These are phyloP conservation scores for Tetrapyrgos nigripes DNA, from an alignment of 1,284 basidiomycete genomes.

Conservation along the genomic window DNA sequence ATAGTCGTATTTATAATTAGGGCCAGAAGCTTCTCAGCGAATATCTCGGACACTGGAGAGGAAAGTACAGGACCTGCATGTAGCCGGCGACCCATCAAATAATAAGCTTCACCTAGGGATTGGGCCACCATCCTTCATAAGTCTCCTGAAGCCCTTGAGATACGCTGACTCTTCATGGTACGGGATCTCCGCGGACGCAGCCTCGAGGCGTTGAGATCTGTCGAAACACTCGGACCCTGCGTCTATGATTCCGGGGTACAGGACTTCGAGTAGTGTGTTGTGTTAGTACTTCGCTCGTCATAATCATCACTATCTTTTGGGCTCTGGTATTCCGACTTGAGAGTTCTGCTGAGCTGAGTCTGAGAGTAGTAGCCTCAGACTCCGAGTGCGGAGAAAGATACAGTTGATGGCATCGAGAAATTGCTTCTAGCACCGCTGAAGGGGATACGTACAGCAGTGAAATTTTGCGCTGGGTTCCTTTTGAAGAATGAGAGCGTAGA, in stretches of 20 bases:
- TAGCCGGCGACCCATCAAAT: slow-evolving; percentile 5
- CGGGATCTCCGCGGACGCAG: slow-evolving; percentile 14
- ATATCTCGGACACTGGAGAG: slow-evolving; percentile 1
- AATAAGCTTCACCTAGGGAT: slow-evolving; percentile 11
- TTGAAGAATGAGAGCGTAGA: no score
- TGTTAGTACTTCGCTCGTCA: no score
- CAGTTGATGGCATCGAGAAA: background rate
- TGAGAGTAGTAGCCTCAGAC: no score
- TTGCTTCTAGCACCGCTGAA: no score
- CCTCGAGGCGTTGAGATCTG: background rate
- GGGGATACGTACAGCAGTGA: no score
- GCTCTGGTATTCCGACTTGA: no score
- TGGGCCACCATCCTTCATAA: slow-evolving; percentile 1
- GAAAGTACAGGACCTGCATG: background rate
- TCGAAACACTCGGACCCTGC: background rate
- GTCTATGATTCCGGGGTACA: no score
- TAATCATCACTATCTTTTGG: no score
- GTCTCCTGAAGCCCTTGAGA: slow-evolving; percentile 6
- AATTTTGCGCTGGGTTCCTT: no score
- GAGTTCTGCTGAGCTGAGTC: no score
- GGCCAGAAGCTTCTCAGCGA: slow-evolving; percentile 1
- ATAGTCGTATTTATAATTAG: background rate
- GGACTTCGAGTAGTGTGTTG: no score
- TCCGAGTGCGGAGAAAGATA: background rate
- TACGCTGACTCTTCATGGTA: background rate